Base-by-base conservation (phyloP, 2,329 filamentous ascomycete genomes). In the Orbilia blumenaviensis region DNA sequence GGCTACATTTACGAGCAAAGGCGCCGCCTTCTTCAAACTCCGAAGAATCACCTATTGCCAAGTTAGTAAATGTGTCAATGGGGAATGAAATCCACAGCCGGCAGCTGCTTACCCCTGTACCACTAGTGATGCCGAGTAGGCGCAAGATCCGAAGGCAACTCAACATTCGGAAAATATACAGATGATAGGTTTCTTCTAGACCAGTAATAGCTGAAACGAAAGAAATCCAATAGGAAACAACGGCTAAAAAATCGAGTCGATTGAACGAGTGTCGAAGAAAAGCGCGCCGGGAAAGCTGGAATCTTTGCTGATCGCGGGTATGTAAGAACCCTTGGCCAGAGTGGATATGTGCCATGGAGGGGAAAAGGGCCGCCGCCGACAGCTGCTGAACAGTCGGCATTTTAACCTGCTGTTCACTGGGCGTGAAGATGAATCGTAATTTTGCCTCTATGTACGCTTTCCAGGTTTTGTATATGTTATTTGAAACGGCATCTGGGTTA, bases 261-360 rank as follows among this genome's bases (percentile, higher is more conserved):
- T 98, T 98, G 84, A 99, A 99, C 0, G 93, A 94, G 83, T 99
- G 95, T 14, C 95, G 89, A 66, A 99, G 84, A 82, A 97, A 98
- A 0, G 95, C 96, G 77, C 95, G 89, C 63, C 95, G 90, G 14
- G 96, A 94, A 66, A 99, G 87, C 78, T 96, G 91, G 79, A 91
- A 87, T 76, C 94, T 90, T 82, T 95, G 92, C 79, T 94, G 91
- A 78, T 96, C 89, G 85, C 92, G 85, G 34, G 72, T 76, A 23
- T 76, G 72, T 12, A 76, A 52, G 23, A 76, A 76, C 7, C 46
- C 72, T n/a, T 76, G 72, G 5, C 72, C 72, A 9, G 72, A 76
- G 38, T 76, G 72, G 16, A 76, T 76, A 50, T 76, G 72, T 10
- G 72, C 72, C 72, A 76, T 76, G 48, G 72, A 76, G 36, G 72